Evolutionary conservation across 257 asterid genomes (phyloP).

Genomic region (Nicotiana tomentosiformis): DNA sequence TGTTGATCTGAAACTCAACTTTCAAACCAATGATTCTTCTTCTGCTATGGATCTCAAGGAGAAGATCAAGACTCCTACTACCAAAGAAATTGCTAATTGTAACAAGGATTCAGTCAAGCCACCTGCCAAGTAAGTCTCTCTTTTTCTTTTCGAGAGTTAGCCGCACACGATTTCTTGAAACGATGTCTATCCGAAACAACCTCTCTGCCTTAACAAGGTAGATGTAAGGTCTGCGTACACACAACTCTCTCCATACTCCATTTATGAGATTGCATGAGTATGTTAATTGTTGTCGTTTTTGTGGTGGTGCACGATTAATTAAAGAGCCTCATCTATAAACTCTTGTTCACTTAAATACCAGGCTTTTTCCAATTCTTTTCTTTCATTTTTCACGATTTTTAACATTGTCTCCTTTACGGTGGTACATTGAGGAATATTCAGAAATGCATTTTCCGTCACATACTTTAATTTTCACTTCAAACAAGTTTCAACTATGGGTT

Average conservation of each 20-base stretch:
- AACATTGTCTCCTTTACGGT: background rate
- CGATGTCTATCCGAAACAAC: too few relatives aligned
- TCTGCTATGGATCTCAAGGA: slow-evolving; percentile 37
- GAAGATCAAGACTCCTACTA: slow-evolving; percentile 27
- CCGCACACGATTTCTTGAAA: too few relatives aligned
- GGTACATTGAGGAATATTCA: background rate
- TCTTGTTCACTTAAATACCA: background rate
- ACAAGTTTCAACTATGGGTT: background rate
- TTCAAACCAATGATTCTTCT: slow-evolving; percentile 24
- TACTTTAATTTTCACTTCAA: background rate
- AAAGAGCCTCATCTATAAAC: too few relatives aligned
- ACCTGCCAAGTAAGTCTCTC: slow-evolving; percentile 39
- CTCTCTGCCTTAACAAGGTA: too few relatives aligned
- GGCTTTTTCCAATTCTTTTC: background rate
- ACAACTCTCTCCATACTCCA: too few relatives aligned
- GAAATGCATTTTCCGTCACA: background rate
- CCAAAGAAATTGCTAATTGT: slow-evolving; percentile 8
- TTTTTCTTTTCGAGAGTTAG: background rate
- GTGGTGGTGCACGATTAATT: too few relatives aligned
- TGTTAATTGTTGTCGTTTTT: too few relatives aligned
- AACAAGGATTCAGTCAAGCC: slow-evolving; percentile 39
- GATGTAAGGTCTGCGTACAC: too few relatives aligned
- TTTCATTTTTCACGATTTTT: background rate
- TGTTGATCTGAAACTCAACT: slow-evolving; percentile 47
- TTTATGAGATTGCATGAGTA: too few relatives aligned